phyloP scores from a whole-genome alignment of 306 rosid species.

The Clitoria ternatea region DNA sequence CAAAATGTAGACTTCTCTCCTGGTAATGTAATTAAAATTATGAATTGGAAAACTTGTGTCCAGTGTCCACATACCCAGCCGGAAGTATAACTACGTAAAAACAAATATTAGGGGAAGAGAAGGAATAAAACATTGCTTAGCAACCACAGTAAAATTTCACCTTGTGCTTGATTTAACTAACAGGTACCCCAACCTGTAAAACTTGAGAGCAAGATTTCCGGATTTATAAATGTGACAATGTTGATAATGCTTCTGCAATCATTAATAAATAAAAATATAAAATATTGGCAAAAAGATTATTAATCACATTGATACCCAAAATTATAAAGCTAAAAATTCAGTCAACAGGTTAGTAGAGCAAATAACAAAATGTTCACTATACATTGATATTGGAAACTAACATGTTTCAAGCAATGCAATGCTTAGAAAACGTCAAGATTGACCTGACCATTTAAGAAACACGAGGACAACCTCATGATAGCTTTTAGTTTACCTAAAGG shows the following conservation, averaged over 20 bases:
- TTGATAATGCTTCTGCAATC: slow-evolving; percentile 75
- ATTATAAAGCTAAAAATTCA: not conserved
- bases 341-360: not conserved
- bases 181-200: slow-evolving; percentile 73
- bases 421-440: not conserved
- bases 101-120: slow-evolving; percentile 8
- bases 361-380: slow-evolving; percentile 3
- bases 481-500: not conserved
- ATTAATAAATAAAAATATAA: slow-evolving; percentile 28
- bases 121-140: slow-evolving; percentile 9
- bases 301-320: not conserved
- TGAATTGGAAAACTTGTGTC: slow-evolving; percentile 12
- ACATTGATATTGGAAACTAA: not conserved
- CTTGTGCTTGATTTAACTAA: slow-evolving; percentile 21
- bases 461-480: not conserved
- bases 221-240: slow-evolving; percentile 74
- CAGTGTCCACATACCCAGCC: not conserved
- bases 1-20: slow-evolving; percentile 69
- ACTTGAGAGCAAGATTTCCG: slow-evolving; percentile 69
- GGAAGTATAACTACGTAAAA: slow-evolving; percentile 6
- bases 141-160: slow-evolving; percentile 12
- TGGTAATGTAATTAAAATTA: slow-evolving; percentile 35
- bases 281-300: slow-evolving; percentile 19
- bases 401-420: slow-evolving; percentile 8
- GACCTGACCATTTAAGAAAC: not conserved